These are phyloP conservation scores for Flueggea neowawraea DNA, from an alignment of 441 rosid species.

Conservation along the genomic window DNA sequence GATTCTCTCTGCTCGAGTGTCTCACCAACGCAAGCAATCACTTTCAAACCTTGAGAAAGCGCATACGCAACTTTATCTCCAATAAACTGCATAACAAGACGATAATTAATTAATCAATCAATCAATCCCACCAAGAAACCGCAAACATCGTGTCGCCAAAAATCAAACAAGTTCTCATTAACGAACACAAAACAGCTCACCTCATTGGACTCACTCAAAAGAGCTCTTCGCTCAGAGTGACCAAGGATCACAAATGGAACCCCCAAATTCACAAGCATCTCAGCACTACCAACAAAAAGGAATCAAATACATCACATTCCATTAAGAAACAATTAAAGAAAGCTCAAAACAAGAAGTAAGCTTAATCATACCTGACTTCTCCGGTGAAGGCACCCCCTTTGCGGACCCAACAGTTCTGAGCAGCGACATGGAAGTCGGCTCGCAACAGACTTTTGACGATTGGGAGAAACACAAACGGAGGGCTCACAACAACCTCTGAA, in stretches of 20 bases:
- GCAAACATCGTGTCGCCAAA: neutral
- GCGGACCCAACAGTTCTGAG: slow-evolving; percentile 77
- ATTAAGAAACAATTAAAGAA: no score
- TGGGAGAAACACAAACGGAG: no score
- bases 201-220: slow-evolving; percentile 52
- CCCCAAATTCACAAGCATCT: slow-evolving; percentile 61
- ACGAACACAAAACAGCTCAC: no score
- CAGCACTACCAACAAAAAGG: slow-evolving; percentile 37
- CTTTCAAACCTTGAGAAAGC: slow-evolving; percentile 66
- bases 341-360: neutral
- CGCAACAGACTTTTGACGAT: no score
- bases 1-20: slow-evolving; percentile 78
- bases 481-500: no score
- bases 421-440: no score
- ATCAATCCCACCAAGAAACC: neutral
- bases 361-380: slow-evolving; percentile 55
- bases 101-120: no score
- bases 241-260: slow-evolving; percentile 72
- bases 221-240: slow-evolving; percentile 66
- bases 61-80: slow-evolving; percentile 72
- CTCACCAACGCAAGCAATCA: slow-evolving; percentile 77
- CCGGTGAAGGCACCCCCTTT: slow-evolving; percentile 79
- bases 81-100: slow-evolving; percentile 46
- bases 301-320: no score
- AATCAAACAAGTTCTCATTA: neutral